A percentile compares a stretch with the other conserved stretches of the same genome.
These are phyloP conservation scores for Spathaspora sp. DNA, from an alignment of 1,139 yeast species.

Conservation along the genomic window DNA sequence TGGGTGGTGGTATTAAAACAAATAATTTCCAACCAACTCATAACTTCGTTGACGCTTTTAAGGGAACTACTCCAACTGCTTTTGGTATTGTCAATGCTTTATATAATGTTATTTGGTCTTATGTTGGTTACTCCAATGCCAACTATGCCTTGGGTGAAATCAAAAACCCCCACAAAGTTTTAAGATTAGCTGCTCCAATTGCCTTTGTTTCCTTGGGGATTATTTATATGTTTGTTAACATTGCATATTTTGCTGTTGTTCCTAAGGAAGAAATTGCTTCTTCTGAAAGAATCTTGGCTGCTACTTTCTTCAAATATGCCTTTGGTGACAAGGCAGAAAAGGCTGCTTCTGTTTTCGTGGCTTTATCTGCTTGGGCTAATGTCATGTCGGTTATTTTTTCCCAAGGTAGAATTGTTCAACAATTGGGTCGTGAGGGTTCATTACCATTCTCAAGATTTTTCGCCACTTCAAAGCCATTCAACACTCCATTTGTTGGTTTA, in stretches of 20 bases:
- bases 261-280: constrained; percentile 44
- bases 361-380: constrained; percentile 50
- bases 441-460: constrained; percentile 48
- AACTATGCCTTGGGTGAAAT: constrained; percentile 83
- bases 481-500: constrained; percentile 54
- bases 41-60: constrained; percentile 62
- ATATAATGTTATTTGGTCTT: constrained; percentile 81
- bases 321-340: constrained; percentile 46
- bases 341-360: constrained; percentile 51
- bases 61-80: constrained; percentile 61
- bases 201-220: constrained; percentile 63
- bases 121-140: constrained; percentile 72
- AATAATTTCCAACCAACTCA: constrained; percentile 51
- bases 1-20: constrained; percentile 64
- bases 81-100: constrained; percentile 77
- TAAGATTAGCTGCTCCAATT: constrained; percentile 45
- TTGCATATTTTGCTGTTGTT: constrained; percentile 58
- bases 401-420: constrained; percentile 51
- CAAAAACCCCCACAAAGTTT: constrained; percentile 48
- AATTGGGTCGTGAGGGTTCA: constrained; percentile 49
- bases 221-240: constrained; percentile 63
- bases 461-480: constrained; percentile 45
- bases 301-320: constrained; percentile 45
- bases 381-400: constrained; percentile 49
- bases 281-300: constrained; percentile 49